phyloP scores from a whole-genome alignment of 192 early-diverging fungal species.

The Podila clonocystis region DNA sequence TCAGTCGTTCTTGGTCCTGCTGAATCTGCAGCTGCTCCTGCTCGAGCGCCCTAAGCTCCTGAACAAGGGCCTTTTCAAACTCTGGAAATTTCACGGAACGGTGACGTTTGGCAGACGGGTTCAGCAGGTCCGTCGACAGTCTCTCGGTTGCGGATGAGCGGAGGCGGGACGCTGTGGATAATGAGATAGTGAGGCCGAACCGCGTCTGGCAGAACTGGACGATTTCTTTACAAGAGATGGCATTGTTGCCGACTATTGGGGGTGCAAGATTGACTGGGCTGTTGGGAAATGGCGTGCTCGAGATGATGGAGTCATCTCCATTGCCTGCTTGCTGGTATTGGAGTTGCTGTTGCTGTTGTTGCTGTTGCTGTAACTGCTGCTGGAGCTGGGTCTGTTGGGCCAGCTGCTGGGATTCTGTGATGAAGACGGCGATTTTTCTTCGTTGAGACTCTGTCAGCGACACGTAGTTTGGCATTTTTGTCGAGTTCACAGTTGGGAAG shows the following conservation, averaged over 20 bases:
- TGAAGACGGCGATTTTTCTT: constrained; percentile 50
- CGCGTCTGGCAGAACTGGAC: constrained; percentile 53
- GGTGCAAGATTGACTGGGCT: constrained; percentile 21
- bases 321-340: not conserved
- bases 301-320: constrained; percentile 28
- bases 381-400: constrained; percentile 11
- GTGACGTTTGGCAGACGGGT: constrained; percentile 48
- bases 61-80: constrained; percentile 45
- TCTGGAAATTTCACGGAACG: constrained; percentile 52
- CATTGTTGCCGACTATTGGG: constrained; percentile 19
- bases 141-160: constrained; percentile 42
- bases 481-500: not conserved
- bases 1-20: constrained; percentile 34
- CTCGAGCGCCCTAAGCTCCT: constrained; percentile 48
- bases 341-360: not conserved
- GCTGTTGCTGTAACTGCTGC: constrained; percentile 10
- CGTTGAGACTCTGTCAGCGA: constrained; percentile 48
- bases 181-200: constrained; percentile 47
- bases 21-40: constrained; percentile 48
- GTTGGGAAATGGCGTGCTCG: constrained; percentile 2
- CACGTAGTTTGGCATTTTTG: constrained; percentile 46
- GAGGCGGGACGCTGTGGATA: constrained; percentile 44
- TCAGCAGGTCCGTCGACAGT: constrained; percentile 43
- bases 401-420: constrained; percentile 49
- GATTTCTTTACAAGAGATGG: constrained; percentile 51